Conservation (phyloP, 2,329 filamentous ascomycete genomes). For the Hortaea sp. region DNA sequence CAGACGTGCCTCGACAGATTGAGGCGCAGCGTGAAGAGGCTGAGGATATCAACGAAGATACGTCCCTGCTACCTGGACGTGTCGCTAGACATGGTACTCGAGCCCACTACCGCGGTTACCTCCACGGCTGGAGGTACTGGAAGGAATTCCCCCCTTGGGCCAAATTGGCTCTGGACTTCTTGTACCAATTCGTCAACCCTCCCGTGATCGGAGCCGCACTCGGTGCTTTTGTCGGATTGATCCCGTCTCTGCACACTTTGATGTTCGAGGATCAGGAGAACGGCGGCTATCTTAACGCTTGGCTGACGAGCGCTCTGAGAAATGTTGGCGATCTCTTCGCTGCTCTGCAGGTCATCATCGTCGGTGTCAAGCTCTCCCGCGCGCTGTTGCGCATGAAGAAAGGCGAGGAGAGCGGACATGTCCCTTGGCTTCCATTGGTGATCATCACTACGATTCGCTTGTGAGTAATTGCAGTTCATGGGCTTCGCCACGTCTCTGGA, state of each 20-base stretch:
- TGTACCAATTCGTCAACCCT: slow-evolving; percentile 49
- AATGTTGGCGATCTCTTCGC: slow-evolving; percentile 57
- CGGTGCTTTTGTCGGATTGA: slow-evolving; percentile 50
- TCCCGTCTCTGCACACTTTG: slow-evolving; percentile 47
- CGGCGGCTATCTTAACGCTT: slow-evolving; percentile 56
- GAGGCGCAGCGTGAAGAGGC: slow-evolving; percentile 19
- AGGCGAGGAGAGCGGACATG: slow-evolving; percentile 29
- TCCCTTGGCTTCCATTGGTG: slow-evolving; percentile 41
- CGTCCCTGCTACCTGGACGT: slow-evolving; percentile 40
- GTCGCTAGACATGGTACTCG: slow-evolving; percentile 21
- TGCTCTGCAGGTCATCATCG: slow-evolving; percentile 54
- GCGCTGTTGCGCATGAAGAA: slow-evolving; percentile 40
- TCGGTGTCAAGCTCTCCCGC: slow-evolving; percentile 54
- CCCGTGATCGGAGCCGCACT: slow-evolving; percentile 51
- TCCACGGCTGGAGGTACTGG: slow-evolving; percentile 26
- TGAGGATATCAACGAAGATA: slow-evolving; percentile 35
- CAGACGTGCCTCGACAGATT: slow-evolving; percentile 11
- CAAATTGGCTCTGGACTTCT: slow-evolving; percentile 31
- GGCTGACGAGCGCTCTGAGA: slow-evolving; percentile 52
- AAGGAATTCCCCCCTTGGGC: slow-evolving; percentile 27
- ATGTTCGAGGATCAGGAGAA: slow-evolving; percentile 51
- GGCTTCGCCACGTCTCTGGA: no score
- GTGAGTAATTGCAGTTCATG: no score
- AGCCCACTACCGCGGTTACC: slow-evolving; percentile 25
- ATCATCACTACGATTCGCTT: slow-evolving; percentile 41